Evolutionary conservation across 148 eudicot genomes (phyloP).

Genomic region (Nepenthes gracilis): DNA sequence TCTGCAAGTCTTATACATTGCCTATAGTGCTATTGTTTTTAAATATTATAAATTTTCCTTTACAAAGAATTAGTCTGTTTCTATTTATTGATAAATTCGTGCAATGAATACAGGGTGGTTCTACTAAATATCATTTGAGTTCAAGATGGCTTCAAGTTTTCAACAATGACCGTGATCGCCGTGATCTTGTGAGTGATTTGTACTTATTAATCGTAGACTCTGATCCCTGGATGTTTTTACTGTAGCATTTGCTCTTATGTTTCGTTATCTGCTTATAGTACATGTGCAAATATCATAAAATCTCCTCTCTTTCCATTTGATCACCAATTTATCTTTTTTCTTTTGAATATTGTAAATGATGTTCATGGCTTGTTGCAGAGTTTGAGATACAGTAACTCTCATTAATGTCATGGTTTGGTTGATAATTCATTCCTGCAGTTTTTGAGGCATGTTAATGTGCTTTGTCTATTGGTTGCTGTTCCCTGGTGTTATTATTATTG

Average conservation of each 20-base stretch:
- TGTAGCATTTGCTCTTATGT: background rate
- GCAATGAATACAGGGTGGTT: conserved; percentile 65
- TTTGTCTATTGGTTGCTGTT: too few species aligned
- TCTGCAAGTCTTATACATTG: too few species aligned
- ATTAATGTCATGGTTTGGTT: too few species aligned
- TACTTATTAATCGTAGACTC: background rate
- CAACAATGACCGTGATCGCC: conserved; percentile 90
- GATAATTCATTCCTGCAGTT: too few species aligned
- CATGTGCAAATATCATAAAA: background rate
- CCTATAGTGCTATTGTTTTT: too few species aligned
- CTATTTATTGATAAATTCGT: background rate
- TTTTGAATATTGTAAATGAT: too few species aligned
- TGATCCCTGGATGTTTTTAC: background rate
- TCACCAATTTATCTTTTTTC: too few species aligned
- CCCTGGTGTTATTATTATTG: too few species aligned
- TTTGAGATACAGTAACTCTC: too few species aligned
- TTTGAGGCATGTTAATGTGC: too few species aligned
- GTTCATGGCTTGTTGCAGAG: too few species aligned
- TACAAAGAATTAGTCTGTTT: background rate
- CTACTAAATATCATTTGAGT: conserved; percentile 88
- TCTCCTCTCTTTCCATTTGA: too few species aligned
- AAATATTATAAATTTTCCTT: background rate
- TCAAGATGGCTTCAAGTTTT: conserved; percentile 93
- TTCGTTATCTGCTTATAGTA: background rate
- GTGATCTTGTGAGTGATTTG: conserved; percentile 83